phyloP scores from a whole-genome alignment of 306 rosid species.

The Hylodesmum podocarpum region DNA sequence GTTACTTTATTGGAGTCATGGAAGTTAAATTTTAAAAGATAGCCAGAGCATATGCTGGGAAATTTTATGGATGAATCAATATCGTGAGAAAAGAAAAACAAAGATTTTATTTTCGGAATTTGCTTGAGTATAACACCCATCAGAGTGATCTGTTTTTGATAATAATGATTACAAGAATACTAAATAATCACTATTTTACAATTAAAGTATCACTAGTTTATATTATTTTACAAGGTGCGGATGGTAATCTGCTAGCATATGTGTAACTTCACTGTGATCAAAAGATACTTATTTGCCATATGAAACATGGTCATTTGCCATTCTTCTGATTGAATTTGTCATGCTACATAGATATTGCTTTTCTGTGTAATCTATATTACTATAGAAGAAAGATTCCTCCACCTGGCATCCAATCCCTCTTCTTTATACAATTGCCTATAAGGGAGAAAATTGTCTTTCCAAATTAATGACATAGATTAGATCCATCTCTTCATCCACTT shows the following conservation, averaged over 20 bases:
- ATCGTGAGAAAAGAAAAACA: too few relatives aligned
- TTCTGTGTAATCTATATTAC: background rate
- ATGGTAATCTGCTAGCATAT: slow-evolving; percentile 1
- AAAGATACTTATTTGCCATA: background rate
- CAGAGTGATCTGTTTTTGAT: too few relatives aligned
- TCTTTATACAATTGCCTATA: background rate
- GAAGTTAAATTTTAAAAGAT: slow-evolving; percentile 16
- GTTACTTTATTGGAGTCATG: slow-evolving; percentile 24
- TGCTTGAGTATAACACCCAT: too few relatives aligned
- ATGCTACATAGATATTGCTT: background rate
- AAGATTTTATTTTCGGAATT: too few relatives aligned
- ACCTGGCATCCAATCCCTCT: background rate
- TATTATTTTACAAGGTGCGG: background rate
- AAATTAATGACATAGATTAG: background rate
- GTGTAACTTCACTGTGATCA: background rate
- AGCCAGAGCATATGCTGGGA: background rate
- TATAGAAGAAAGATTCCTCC: background rate
- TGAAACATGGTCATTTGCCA: background rate
- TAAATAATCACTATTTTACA: too few relatives aligned
- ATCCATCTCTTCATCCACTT: background rate
- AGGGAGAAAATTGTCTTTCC: background rate
- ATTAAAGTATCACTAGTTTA: too few relatives aligned
- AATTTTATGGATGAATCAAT: background rate
- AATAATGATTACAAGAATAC: too few relatives aligned
- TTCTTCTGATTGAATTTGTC: background rate